Evolutionary conservation across 768 basidiomycete species (phyloP), one percentile per base, ranked within the genome.

Genomic region (Lentinula sp.): DNA sequence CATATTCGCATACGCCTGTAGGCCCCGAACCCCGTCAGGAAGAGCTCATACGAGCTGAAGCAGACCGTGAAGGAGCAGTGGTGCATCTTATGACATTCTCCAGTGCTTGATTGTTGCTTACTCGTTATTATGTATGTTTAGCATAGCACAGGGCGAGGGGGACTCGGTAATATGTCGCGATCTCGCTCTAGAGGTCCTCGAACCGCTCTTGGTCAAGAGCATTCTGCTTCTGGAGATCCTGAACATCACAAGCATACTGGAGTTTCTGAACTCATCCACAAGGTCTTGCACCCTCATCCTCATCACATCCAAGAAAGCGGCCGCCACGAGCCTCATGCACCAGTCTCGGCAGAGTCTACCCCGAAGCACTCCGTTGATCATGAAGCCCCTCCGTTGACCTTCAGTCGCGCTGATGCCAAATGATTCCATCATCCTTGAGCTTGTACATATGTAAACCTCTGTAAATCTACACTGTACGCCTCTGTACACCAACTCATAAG

Each of bases 131-230:
- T 6, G 35, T 5, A 64, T 32, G 58, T 9, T 7, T 55, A 81
- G 80, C 75, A 83, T 71, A 88, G 86, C 16, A 77, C 78, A 23
- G 88, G 88, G 5, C 81, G 87, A 23, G 88, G 88, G 42, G 88
- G 88, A 9, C 55, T 69, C 3, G 88, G 88, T 9, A 90, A 90
- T 66, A 85, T 89, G 35, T 67, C 73, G 46, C 70, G 67, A n/a
- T 72, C 77, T 8, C 80, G 81, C 48, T 85, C 85, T 16, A 81
- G 79, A 33, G 86, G 85, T 33, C 81, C 81, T 18, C 18, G 39
- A 5, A 54, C 32, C 13, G 12, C 18, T 72, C 8, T 54, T 59
- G 5, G 54, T 16, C 23, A 67, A 68, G 56, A 48, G 6, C 74
- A 74, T 33, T 67, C 66, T 16, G 57, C 64, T 54, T 61, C 36